Evolutionary conservation across 2,329 filamentous ascomycete species (phyloP), one percentile per base, ranked within the genome.

Genomic region (Celoporthe dispersa): DNA sequence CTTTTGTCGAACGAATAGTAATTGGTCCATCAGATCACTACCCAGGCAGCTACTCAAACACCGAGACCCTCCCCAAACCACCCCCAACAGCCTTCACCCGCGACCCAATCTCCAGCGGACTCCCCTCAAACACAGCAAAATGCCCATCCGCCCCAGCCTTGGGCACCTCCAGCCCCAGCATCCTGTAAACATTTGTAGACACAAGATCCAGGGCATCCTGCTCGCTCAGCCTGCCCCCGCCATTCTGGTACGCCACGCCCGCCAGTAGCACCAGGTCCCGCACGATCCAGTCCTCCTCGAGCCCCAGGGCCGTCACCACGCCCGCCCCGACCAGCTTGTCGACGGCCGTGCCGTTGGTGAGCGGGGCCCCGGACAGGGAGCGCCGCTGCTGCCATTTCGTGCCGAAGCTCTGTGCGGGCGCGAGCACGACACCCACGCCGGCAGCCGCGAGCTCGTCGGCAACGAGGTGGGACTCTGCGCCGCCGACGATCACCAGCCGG

Each of bases 91-190:
- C 88, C 75, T 83, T 84, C 60, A 91, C 82, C 63, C 85, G 79
- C 7, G 84, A 84, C 5, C 85, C 86, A 75, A 91, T 86, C 74
- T 89, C 84, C 71, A 92, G 75, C 28, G 90, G 90, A 73, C 82
- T 88, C 0, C 89, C 89, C 76, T 92, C 89, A 66, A 84, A 88
- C 7, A 92, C 82, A 3, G 90, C 82, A 79, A 91, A 92, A 72
- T 91, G 85, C 0, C 81, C 73, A 48, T 73, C 74, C 1, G 72
- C 71, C 66, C 75, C 73, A 41, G 70, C 72, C 51, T 77, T 71
- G 8, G 76, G 70, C 68, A 77, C 75, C 55, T 82, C 74, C 1
- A 87, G 73, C 0, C 88, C 88, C 16, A 92, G 78, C 14, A 91
- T 83, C 72, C 84, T 82, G 75, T 87, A 87, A 3, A 91, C 79